Evolutionary conservation across 257 asterid species (phyloP), one percentile per base, ranked within the genome.

Genomic region (Gentiana straminea): DNA sequence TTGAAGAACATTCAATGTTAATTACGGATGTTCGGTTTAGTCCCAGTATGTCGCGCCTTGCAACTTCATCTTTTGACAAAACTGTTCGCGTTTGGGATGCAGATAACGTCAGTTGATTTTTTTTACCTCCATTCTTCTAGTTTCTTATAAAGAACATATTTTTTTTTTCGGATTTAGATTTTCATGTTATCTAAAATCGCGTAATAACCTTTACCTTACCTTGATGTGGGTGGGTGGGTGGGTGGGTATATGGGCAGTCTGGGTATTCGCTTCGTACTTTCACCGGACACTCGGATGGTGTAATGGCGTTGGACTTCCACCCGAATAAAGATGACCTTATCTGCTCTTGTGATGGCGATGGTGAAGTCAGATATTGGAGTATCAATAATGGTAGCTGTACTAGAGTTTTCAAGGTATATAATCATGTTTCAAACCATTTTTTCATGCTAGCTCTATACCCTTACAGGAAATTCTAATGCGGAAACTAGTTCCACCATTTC

Each of bases 71-170:
- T 9, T 92, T 81, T 57, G 99, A 92, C 81, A 92, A 89, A 67
- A 83, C 94, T 51, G 97, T 92, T 72, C 75, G 97, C 70, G 97
- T 92, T 68, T 88, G 97, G 97, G 99, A 89, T 58, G 94, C 85
- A 1, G 99, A 88, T 52, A 88, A 73, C 74, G 99, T 92, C 60
- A 75, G 94, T 81, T 55, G 50, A 62, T 35, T 10, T 10, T 24
- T 15, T 7, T 41, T 47, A 53, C 57, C 38, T 51, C 45, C 47
- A 7, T 49, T 0, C 50, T 39, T 5, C 15, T 13, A 43, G 38
- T 41, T 53, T 52, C 24, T 24, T 24, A 24, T 24, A 24, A 24
- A 24, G 24, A 24, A 24, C 24, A 24, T 15, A 15, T 15, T 15
- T 51, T 9, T 13, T 35, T 36, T 11, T 34, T 1, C 4, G 33